These are phyloP conservation scores for Trichoderma cornu-damae DNA, from an alignment of 2,329 filamentous ascomycete genomes.

Conservation along the genomic window DNA sequence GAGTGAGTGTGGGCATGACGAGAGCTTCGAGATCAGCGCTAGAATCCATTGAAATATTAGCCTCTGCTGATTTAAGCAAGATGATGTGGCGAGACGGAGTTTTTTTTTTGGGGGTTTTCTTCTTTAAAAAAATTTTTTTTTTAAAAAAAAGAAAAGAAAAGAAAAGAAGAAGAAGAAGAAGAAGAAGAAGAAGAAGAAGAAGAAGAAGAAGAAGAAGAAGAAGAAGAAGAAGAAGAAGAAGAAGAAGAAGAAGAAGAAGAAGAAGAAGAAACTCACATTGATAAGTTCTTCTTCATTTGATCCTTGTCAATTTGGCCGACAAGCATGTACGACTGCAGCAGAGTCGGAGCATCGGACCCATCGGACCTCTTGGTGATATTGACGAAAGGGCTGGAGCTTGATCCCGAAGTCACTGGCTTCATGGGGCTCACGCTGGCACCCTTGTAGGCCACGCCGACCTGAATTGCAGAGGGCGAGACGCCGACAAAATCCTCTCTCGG, in stretches of 20 bases:
- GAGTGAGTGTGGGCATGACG: constrained; percentile 62
- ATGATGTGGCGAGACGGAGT: neutral
- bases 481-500: constrained; percentile 50
- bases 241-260: no score
- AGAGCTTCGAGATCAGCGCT: constrained; percentile 57
- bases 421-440: constrained; percentile 42
- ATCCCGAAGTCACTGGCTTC: constrained; percentile 12
- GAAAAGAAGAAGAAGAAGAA: no score
- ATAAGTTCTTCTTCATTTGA: constrained; percentile 51
- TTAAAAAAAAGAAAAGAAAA: no score
- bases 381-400: constrained; percentile 24
- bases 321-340: constrained; percentile 62
- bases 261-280: constrained; percentile 52
- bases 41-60: constrained; percentile 9
- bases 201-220: no score
- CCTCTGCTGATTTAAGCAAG: neutral
- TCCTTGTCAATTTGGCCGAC: constrained; percentile 61
- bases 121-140: no score
- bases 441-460: constrained; percentile 50
- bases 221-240: no score
- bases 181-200: no score
- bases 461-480: constrained; percentile 48
- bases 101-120: no score
- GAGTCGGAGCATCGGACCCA: constrained; percentile 28
- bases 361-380: constrained; percentile 24